Evolutionary conservation across 2,329 filamentous ascomycete genomes (phyloP), one percentile per base, ranked within the genome.

Genomic region (Neonectria faginata): DNA sequence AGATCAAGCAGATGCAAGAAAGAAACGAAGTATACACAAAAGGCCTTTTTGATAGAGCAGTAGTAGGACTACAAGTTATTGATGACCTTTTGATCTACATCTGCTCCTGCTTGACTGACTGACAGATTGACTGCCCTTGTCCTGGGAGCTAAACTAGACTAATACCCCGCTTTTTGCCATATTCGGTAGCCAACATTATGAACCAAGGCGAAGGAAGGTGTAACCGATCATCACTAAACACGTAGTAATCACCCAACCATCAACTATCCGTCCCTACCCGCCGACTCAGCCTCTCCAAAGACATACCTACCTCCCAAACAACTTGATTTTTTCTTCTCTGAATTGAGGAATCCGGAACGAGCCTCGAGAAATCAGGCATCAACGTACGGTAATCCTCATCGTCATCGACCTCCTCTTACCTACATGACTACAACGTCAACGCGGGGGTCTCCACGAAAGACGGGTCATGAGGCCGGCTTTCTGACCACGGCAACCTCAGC

Each of bases 391-490:
- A 18, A 57, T 44, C 33, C 41, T 56, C 42, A 22, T 39, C 31
- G 27, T 54, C 57, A 48, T 60, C 50, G 41, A 41, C 42, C 45
- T 42, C 44, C 31, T 57, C 22, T 47, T 20, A 36, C 39, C 47
- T 47, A 57, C 60, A 20, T 51, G 61, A 33, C 36, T 18, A 42
- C 48, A 48, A 29, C 18, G 20, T 33, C 56, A 64, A 56, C 56
- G 61, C 61, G 61, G 61, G 61, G 60, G 54, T 48, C 20, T 58
- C 33, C n/a, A 41, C 25, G 44, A 54, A 52, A 45, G 47, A 22
- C 31, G 44, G 50, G 56, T 64, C 61, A 64, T 51, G 51, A 56
- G 61, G 33, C 12, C 56, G 29, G 20, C 20, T 62, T 64, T 64
- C 61, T 64, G 61, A 59, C 56, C 56, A 64, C 42, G 39, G 42